Base-by-base conservation (phyloP, 2,329 filamentous ascomycete genomes). In the Rutstroemia sp. region DNA sequence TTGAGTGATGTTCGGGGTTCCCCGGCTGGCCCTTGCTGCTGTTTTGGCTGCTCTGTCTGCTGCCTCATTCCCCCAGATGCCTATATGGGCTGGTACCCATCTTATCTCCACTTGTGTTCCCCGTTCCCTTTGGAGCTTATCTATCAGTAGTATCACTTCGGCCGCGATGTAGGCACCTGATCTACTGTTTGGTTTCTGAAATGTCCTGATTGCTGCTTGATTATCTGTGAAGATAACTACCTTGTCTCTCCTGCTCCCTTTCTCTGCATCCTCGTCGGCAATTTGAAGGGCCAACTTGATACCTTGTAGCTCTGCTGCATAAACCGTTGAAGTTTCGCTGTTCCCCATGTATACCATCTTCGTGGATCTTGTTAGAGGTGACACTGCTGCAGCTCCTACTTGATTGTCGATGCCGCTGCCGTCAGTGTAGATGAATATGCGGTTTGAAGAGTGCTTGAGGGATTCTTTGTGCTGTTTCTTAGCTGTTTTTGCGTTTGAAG, bases 341-440 rank as follows among this genome's bases (percentile, higher is more conserved):
- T 58, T 46, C 19, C 54, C 58, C 45, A 59, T 61, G n/a, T 57
- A 58, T 57, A 25, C 14, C 30, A 34, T 48, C 9, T 56, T 23
- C 45, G 42, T 64, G 10, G 27, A 38, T 46, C 49, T 50, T 21
- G 50, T 58, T 45, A 52, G 42, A 30, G 58, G 48, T 16, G 44
- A 58, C n/a, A 51, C 44, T 30, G 65, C 67, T 19, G 61, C 64
- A 2, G 66, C 67, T 19, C 64, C 64, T 37, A 69, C 61, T 38
- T 68, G 57, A 17, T 60, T 59, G 45, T 68, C 51, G 45, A 68
- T 68, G 27, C 63, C 61, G 23, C 61, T 63, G 10, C 58, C 57
- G n/a, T 62, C 57, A n/a, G 57, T 63, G n/a, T 63, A 62, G 23
- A 63, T 50, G 23, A 34, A 17, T 12, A 5, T 12, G 5, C n/a